Base-by-base conservation (phyloP, 2,329 filamentous ascomycete species). In the Madurella fahalii region DNA sequence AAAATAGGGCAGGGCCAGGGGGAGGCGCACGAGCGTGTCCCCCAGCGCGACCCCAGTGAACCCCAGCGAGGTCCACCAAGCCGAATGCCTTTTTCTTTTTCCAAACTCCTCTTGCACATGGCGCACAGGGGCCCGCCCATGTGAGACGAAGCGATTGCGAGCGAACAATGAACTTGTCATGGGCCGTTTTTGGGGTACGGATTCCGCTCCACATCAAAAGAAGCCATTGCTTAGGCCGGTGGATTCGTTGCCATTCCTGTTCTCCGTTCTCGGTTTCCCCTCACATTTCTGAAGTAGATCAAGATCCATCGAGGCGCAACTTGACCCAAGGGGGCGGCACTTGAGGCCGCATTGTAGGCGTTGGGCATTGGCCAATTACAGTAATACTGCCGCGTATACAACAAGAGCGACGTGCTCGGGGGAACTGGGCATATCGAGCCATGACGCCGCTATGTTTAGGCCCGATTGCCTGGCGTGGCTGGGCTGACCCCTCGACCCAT, bases 121-220 rank as follows among this genome's bases (percentile, higher is more conserved):
- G 44, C 42, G 15, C 16, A 18, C 5, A 3, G 25, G 45, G 11
- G 4, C 37, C 25, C n/a, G 40, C 37, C 39, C 16, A 37, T 43
- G 17, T 45, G 52, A 49, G 52, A 54, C 43, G 25, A 37, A 40
- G 30, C 12, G 34, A 25, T 46, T 32, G 25, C 20, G 31, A 44
- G 51, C 11, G 45, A 40, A 18, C 17, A 47, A 32, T 46, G 40
- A 44, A 54, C 25, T 25, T 25, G 40, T 46, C 40, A 40, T 18
- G 40, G 52, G 11, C 5, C 25, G 37, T 16, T 31, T 50, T 39
- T n/a, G n/a, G 48, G 41, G 49, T 40, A 51, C 49, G 16, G 30
- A 30, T 37, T 41, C 50, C 50, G 50, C 9, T 34, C 15, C 17
- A 3, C 4, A 31, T n/a, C 37, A 2, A 2, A 16, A n/a, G 25